Evolutionary conservation across 805 yeast genomes (phyloP), one percentile per base, ranked within the genome.

Genomic region (Kodamaea sagamina): DNA sequence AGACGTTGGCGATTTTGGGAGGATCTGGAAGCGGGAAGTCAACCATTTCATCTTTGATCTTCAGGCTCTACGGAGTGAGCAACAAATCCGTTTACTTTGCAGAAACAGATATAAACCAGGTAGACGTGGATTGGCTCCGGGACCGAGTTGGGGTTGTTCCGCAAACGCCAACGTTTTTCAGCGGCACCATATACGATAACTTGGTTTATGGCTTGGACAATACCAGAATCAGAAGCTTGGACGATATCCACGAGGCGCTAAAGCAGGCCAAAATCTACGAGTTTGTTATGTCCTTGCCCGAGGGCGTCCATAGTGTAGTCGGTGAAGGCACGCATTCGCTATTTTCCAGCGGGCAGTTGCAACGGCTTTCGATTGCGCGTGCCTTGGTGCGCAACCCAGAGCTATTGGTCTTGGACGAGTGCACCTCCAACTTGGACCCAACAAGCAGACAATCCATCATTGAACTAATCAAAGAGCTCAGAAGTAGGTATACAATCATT

Each of bases 1-100:
- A 79, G 43, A 67, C 77, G 0, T 68, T 85, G 15, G 93, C 87
- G 0, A 61, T 93, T 1, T 78, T 83, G 3, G 99, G 99, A 0
- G 80, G 77, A 26, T 87, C 97, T 1, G 99, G 99, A 0, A 76
- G 84, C 10, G 99, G 99, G 0, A 93, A 93, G 61, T 85, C 97
- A 0, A 89, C 98, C 0, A 48, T 92, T 1, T 63, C 80, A 0
- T 67, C 74, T 1, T 52, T 90, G 9, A 49, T 90, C 0, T 61
- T 81, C 1, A 67, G 84, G 39, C 61, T 90, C 1, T 79, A 79
- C 47, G 59, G 58, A 1, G 64, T 72, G 2, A 50, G 62, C 2
- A 49, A 62, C 0, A 74, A 78, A 0, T 41, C 63, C 0, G 63
- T 84, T 2, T 53, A 57, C 7, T 47, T 84, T 6, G 77, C 72